Base-by-base conservation (phyloP, 2,329 filamentous ascomycete genomes). In the Nannizziopsis barbatae region DNA sequence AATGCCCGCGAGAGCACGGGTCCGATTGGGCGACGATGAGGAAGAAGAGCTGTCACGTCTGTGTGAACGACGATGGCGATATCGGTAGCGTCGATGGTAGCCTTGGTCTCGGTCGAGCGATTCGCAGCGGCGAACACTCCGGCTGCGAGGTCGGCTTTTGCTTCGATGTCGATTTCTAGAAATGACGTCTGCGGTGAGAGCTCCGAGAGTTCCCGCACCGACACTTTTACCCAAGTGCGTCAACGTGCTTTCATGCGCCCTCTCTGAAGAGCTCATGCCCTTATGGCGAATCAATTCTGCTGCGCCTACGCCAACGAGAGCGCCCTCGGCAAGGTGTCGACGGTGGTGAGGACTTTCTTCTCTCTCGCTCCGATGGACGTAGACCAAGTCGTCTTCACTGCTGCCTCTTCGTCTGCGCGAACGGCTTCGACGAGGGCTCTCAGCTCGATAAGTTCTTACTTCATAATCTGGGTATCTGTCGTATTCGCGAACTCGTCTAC, bases 241-340 rank as follows among this genome's bases (percentile, higher is more conserved):
- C 32, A 74, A 60, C 27, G 71, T 70, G 53, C 70, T 68, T 7
- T 74, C 71, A 42, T 76, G 71, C 22, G 77, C 78, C 56, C 42
- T 46, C 1, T 44, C 39, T 12, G 18, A 17, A 12, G 79, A 67
- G 39, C 69, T 70, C 64, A 75, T 79, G 42, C 72, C 70, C 53
- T 76, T 77, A 55, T 75, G 75, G 44, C 78, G 71, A 14, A 81
- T 55, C 32, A 82, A 64, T 54, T 80, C 76, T 33, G 77, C 77
- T 36, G 77, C 79, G 52, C 75, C 79, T 39, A 77, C 67, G 40
- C 78, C 79, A 37, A 75, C 75, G 45, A 80, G 62, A 20, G 76
- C 76, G 41, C 79, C 79, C 57, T 79, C 78, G n/a, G 77, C 78
- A 39, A 82, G 62, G 57, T 81, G 75, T 30, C 75, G 75, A 44